phyloP scores from a whole-genome alignment of 2,329 filamentous ascomycete genomes.

The Colletotrichum abscissum region DNA sequence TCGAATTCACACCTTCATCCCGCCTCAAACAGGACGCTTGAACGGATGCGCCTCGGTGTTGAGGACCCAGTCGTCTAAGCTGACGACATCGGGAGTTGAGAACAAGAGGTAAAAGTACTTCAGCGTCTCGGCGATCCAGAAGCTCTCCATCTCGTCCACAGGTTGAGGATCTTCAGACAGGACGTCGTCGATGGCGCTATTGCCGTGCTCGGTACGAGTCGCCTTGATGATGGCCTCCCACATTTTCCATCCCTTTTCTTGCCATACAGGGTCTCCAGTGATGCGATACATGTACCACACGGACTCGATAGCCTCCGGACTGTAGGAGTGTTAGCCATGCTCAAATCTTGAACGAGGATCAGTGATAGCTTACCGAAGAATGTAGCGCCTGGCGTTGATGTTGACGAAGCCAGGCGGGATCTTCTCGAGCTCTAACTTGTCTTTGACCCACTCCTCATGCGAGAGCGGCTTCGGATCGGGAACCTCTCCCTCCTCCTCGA shows the following conservation, averaged over 20 bases:
- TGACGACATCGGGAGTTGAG: constrained; percentile 72
- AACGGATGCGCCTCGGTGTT: constrained; percentile 74
- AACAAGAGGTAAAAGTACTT: constrained; percentile 94
- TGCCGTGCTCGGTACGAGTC: constrained; percentile 74
- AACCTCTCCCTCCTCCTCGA: constrained; percentile 39
- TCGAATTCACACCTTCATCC: background rate
- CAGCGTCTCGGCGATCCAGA: constrained; percentile 90
- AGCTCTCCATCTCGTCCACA: constrained; percentile 82
- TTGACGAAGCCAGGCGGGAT: constrained; percentile 63
- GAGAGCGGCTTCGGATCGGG: constrained; percentile 56
- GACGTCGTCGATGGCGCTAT: constrained; percentile 78
- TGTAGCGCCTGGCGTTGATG: constrained; percentile 63
- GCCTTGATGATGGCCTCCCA: constrained; percentile 76
- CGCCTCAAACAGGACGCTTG: constrained; percentile 51
- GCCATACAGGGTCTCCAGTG: constrained; percentile 79
- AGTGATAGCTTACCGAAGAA: constrained; percentile 65
- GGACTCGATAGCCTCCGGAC: constrained; percentile 88
- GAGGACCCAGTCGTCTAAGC: constrained; percentile 75
- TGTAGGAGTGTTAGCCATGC: constrained; percentile 46
- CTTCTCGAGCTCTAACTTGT: constrained; percentile 54
- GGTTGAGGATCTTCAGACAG: constrained; percentile 53
- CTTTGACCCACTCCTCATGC: constrained; percentile 65
- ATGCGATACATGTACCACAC: constrained; percentile 93
- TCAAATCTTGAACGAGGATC: constrained; percentile 40
- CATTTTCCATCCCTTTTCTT: constrained; percentile 89